A percentile compares a stretch with the other conserved stretches of the same genome.
Conservation (phyloP, 2,329 filamentous ascomycete species). For the Dactylellina leptospora region DNA sequence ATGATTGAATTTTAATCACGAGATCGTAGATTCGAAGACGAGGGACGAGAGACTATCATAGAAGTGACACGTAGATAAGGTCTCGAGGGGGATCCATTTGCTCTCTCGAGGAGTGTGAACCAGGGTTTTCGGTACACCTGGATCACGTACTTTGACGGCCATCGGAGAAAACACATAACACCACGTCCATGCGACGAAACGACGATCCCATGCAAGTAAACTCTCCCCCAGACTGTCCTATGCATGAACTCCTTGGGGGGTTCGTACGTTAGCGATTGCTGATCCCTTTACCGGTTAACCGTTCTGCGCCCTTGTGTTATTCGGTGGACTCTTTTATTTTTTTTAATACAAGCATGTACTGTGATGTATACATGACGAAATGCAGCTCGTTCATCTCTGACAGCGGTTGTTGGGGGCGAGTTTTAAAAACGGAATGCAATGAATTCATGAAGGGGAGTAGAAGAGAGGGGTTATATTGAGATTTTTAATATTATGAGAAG, state of each 20-base stretch:
- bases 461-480: background rate
- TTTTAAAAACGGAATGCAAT: background rate
- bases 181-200: background rate
- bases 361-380: conserved; percentile 50
- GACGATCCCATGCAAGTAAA: conserved; percentile 8
- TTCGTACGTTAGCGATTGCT: background rate
- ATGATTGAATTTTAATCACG: too few relatives aligned
- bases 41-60: too few relatives aligned
- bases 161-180: conserved; percentile 14
- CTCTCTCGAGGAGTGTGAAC: background rate
- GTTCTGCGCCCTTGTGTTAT: background rate
- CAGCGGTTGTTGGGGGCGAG: background rate
- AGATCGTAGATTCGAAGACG: too few relatives aligned
- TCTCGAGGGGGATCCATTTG: too few relatives aligned
- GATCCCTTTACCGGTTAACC: background rate
- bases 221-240: background rate
- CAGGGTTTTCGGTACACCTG: background rate
- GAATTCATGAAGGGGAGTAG: background rate
- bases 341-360: conserved; percentile 2
- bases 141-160: conserved; percentile 16
- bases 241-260: background rate
- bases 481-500: background rate
- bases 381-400: background rate
- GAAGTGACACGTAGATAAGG: too few relatives aligned
- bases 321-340: background rate